Percentiles rank a stretch among this genome's conserved stretches.
These are phyloP conservation scores for Lyophyllum semitale DNA, from an alignment of 768 basidiomycete species.

Conservation along the genomic window DNA sequence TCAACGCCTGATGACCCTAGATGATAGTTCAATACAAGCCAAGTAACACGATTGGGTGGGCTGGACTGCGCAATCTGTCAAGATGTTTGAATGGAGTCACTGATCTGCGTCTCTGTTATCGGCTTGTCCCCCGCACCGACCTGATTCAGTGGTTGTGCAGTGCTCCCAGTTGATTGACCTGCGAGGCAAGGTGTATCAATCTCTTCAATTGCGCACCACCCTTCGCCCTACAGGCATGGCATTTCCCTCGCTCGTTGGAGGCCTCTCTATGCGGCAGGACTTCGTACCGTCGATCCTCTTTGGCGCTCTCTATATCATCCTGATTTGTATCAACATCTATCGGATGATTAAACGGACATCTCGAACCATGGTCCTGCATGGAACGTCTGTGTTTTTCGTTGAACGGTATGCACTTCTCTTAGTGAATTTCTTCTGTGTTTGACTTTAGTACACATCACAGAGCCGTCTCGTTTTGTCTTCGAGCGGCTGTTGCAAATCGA, in stretches of 20 bases:
- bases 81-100: background rate
- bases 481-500: conserved; percentile 18
- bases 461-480: conserved; percentile 32
- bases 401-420: background rate
- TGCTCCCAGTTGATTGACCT: background rate
- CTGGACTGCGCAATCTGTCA: too few relatives aligned
- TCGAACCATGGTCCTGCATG: conserved; percentile 34
- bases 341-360: conserved; percentile 36
- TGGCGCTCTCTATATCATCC: conserved; percentile 35
- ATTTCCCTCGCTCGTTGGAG: conserved; percentile 48
- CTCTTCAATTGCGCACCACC: background rate
- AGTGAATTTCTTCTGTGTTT: background rate
- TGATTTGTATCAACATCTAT: conserved; percentile 37
- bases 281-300: conserved; percentile 46
- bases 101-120: too few relatives aligned
- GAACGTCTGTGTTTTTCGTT: conserved; percentile 8
- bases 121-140: too few relatives aligned
- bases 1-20: too few relatives aligned
- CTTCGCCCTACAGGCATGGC: conserved; percentile 3
- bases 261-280: conserved; percentile 37
- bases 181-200: background rate
- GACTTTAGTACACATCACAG: conserved; percentile 15
- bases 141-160: background rate
- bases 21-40: too few relatives aligned
- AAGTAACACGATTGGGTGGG: too few relatives aligned